Evolutionary conservation across 148 eudicot genomes (phyloP).

Genomic region (Arctostaphylos glauca): DNA sequence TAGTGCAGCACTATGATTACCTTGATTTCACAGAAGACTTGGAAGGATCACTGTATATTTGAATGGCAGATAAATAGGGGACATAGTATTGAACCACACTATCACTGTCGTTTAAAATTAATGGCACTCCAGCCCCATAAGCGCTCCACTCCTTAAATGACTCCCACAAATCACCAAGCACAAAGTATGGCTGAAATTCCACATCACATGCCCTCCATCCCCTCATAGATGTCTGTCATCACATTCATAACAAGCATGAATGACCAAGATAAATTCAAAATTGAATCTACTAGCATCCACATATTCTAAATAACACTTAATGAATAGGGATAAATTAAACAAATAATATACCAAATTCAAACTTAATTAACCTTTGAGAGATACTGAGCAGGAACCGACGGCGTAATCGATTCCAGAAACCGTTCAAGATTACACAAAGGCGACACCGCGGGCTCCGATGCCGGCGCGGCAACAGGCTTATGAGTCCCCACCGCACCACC

Average conservation of each 20-base stretch:
- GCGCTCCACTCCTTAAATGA: constrained; percentile 92
- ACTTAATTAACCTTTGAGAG: constrained; percentile 56
- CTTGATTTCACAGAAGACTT: constrained; percentile 32
- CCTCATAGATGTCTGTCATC: constrained; percentile 55
- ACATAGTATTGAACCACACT: constrained; percentile 79
- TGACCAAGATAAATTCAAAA: neutral
- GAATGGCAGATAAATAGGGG: constrained; percentile 75
- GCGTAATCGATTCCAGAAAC: constrained; percentile 65
- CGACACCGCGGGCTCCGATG: constrained; percentile 26
- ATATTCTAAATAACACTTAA: neutral
- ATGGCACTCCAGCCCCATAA: constrained; percentile 87
- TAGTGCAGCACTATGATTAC: constrained; percentile 12
- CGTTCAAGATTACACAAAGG: constrained; percentile 65
- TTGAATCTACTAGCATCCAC: neutral
- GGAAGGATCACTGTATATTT: constrained; percentile 52
- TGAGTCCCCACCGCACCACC: constrained; percentile 15
- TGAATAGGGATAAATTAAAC: neutral
- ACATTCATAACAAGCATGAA: constrained; percentile 9
- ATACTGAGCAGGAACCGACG: constrained; percentile 65
- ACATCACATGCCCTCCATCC: constrained; percentile 56
- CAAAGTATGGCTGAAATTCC: constrained; percentile 60
- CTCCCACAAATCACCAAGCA: constrained; percentile 77
- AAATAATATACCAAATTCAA: neutral
- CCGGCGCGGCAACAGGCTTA: constrained; percentile 18
- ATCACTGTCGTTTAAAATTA: constrained; percentile 65